Base-by-base conservation (phyloP, 306 rosid genomes). In the Albizia julibrissin region DNA sequence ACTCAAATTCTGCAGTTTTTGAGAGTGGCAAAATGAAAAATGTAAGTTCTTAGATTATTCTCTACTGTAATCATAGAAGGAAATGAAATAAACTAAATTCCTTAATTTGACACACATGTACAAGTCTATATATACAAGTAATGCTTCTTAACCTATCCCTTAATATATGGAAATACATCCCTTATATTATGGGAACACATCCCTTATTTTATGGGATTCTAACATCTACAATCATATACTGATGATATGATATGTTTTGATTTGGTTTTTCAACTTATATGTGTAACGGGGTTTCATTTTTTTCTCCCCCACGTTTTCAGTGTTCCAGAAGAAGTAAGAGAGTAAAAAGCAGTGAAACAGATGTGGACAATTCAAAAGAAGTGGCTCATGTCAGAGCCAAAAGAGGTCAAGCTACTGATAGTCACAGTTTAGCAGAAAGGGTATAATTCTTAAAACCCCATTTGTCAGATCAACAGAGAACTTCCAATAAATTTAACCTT, bases 341-440 rank as follows among this genome's bases (percentile, higher is more conserved):
- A 82, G 86, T 75, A 66, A 94, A 92, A 76, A 84, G 46, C 71
- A 74, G 64, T 49, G 79, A 13, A 44, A 78, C 75, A 74, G 86
- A 84, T 80, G 93, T 87, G 40, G 87, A 90, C 75, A 88, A 86
- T 49, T 62, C 83, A 62, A 92, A 85, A 78, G 96, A 92, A 70
- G 94, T 94, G 42, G 96, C 92, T 87, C 98, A 92, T 81, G 94
- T 92, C 46, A 88, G 97, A 92, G 98, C 98, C 44, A 91, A 90
- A 87, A 89, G 98, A 85, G 98, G 98, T 15, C 94, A 94, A 82
- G 97, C 98, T 61, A 92, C 96, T 72, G 96, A 94, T 52, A 92
- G 91, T 82, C 98, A 94, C 83, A 92, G 97, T 82, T 82, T 94
- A 74, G 94, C 98, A 73, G 98, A 94, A 87, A 94, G 98, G 93